Conservation (phyloP, 2,329 filamentous ascomycete species). For the Lachnellula cervina region DNA sequence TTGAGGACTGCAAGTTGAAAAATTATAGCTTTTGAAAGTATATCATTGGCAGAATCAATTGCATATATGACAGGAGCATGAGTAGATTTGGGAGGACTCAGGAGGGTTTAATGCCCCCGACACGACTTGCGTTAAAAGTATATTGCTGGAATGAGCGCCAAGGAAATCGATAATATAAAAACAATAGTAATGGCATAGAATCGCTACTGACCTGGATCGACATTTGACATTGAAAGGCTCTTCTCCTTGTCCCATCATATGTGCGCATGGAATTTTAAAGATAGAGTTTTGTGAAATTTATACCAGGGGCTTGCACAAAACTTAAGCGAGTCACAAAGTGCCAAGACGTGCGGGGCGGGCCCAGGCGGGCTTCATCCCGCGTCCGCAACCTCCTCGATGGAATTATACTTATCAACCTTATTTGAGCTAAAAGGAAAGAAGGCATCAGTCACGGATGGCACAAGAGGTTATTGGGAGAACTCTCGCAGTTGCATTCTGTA, state of each 20-base stretch:
- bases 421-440: conserved; percentile 82
- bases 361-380: too few species aligned
- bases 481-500: conserved; percentile 28
- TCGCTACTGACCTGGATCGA: conserved; percentile 18
- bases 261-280: conserved; percentile 41
- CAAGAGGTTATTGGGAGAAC: conserved; percentile 66
- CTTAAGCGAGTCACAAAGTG: background rate
- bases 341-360: too few species aligned
- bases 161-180: too few species aligned
- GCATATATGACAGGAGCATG: background rate
- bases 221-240: conserved; percentile 17
- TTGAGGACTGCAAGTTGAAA: background rate
- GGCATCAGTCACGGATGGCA: conserved; percentile 76
- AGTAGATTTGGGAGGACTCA: too few species aligned
- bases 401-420: conserved; percentile 51
- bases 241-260: background rate
- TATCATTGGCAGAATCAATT: background rate
- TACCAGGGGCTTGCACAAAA: background rate
- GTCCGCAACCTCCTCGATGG: conserved; percentile 43
- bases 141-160: too few species aligned
- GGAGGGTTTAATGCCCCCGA: too few species aligned
- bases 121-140: background rate
- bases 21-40: background rate
- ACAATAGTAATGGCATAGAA: background rate
- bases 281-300: conserved; percentile 56